Evolutionary conservation across 140 eudicot species (phyloP).

Genomic region (Anethum foeniculum): DNA sequence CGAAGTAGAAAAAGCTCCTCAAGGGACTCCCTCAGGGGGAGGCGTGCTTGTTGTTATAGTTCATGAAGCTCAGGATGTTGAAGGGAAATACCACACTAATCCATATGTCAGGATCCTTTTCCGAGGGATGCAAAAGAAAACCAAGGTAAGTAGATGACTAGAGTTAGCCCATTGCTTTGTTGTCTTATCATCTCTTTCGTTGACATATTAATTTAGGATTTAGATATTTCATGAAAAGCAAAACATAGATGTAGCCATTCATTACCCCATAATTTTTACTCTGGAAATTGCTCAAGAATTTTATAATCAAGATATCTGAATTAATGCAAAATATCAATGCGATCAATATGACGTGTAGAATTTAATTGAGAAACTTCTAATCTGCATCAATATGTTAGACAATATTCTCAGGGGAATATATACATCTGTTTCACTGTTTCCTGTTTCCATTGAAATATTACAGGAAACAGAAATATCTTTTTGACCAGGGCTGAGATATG

Average conservation of each 20-base stretch:
- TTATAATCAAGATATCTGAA: no score
- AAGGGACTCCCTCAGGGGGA: conserved; percentile 89
- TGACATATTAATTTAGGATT: no score
- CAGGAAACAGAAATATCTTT: not conserved
- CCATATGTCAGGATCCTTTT: conserved; percentile 72
- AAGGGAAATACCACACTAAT: conserved; percentile 93
- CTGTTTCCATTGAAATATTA: not conserved
- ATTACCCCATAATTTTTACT: no score
- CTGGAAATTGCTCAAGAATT: no score
- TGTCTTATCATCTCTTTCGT: not conserved
- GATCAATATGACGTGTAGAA: no score
- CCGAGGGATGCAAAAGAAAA: conserved; percentile 84
- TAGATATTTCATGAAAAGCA: no score
- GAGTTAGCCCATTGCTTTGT: not conserved
- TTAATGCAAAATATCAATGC: no score
- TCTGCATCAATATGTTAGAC: no score
- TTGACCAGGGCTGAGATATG: not conserved
- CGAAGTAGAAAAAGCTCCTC: conserved; percentile 64
- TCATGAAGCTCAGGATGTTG: conserved; percentile 92
- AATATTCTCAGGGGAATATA: no score
- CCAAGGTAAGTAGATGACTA: conserved; percentile 45
- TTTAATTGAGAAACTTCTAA: no score
- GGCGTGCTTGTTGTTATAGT: conserved; percentile 72
- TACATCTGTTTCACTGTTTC: not conserved
- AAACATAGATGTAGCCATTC: no score